Conservation (phyloP, 78 protist genomes). For the Dictyostelium firmibasis region DNA sequence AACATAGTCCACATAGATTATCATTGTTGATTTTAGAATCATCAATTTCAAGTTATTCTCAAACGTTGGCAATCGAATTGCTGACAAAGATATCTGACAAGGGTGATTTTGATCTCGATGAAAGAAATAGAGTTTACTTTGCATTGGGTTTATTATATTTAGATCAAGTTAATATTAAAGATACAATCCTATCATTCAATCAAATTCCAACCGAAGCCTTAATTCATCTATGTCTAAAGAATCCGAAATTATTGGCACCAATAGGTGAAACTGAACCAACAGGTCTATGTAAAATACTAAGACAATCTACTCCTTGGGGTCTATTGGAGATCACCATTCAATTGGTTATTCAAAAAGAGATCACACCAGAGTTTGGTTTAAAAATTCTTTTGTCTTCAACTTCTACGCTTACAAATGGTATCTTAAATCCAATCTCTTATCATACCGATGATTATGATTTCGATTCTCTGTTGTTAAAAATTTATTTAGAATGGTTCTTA, state of each 20-base stretch:
- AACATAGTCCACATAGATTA: slow-evolving; percentile 66
- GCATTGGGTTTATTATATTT: slow-evolving; percentile 65
- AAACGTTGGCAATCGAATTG: slow-evolving; percentile 41
- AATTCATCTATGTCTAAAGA: slow-evolving; percentile 35
- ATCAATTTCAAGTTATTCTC: slow-evolving; percentile 31
- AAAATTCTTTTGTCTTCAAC: slow-evolving; percentile 21
- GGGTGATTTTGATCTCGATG: slow-evolving; percentile 65
- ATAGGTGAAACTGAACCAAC: slow-evolving; percentile 46
- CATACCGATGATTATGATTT: slow-evolving; percentile 47
- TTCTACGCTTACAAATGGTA: slow-evolving; percentile 20
- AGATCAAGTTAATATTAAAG: slow-evolving; percentile 50
- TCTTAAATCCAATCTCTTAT: slow-evolving; percentile 34
- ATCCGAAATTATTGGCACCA: slow-evolving; percentile 65
- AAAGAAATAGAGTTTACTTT: slow-evolving; percentile 58
- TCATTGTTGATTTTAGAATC: slow-evolving; percentile 43
- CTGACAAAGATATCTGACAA: slow-evolving; percentile 15
- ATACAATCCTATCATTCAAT: slow-evolving; percentile 39
- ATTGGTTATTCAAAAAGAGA: slow-evolving; percentile 29
- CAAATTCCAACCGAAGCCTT: slow-evolving; percentile 49
- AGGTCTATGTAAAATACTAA: slow-evolving; percentile 43
- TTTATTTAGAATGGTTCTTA: slow-evolving; percentile 68
- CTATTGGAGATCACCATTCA: slow-evolving; percentile 38
- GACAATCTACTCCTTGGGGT: slow-evolving; percentile 76
- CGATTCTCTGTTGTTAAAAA: slow-evolving; percentile 42
- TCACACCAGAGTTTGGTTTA: slow-evolving; percentile 66